These are phyloP conservation scores for Endocarpon pusillum DNA, from an alignment of 495 filamentous ascomycete genomes.

Conservation along the genomic window DNA sequence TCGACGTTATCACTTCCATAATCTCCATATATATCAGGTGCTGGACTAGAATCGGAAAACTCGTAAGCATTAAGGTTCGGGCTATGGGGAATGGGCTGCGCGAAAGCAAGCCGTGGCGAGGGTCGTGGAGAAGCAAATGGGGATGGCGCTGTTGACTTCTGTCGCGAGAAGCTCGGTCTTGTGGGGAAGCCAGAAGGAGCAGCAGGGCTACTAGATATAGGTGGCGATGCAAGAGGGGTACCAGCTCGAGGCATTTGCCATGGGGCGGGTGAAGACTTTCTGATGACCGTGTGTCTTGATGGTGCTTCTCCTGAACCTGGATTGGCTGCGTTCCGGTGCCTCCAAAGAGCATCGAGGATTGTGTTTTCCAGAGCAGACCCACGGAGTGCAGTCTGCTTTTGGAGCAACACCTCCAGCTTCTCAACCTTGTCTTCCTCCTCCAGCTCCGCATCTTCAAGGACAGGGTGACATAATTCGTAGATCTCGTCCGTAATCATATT, in stretches of 20 bases:
- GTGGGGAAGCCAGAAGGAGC: slow-evolving; percentile 63
- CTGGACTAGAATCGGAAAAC: slow-evolving; percentile 58
- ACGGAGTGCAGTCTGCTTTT: slow-evolving; percentile 55
- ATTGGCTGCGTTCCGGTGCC: slow-evolving; percentile 62
- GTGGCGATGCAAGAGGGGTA: slow-evolving; percentile 63
- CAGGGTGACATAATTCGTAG: slow-evolving; percentile 75
- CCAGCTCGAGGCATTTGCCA: slow-evolving; percentile 70
- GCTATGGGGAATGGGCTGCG: slow-evolving; percentile 90
- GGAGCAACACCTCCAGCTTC: slow-evolving; percentile 71
- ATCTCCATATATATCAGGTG: slow-evolving; percentile 77
- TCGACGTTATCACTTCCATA: slow-evolving; percentile 86
- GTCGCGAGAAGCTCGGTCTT: slow-evolving; percentile 53
- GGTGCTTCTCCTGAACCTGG: slow-evolving; percentile 65
- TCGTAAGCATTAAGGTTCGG: slow-evolving; percentile 89
- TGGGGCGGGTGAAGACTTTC: slow-evolving; percentile 77
- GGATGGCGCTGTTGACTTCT: slow-evolving; percentile 50
- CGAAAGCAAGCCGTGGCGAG: slow-evolving; percentile 80
- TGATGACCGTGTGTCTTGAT: slow-evolving; percentile 73
- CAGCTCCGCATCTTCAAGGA: slow-evolving; percentile 64
- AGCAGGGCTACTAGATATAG: slow-evolving; percentile 59
- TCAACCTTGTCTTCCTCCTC: slow-evolving; percentile 95
- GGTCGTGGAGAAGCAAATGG: slow-evolving; percentile 91
- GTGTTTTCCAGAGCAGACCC: slow-evolving; percentile 77
- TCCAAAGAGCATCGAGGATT: slow-evolving; percentile 77
- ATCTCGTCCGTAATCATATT: slow-evolving; percentile 81